Evolutionary conservation across 1,284 basidiomycete genomes (phyloP).

Genomic region (Sanghuangporus baumii): DNA sequence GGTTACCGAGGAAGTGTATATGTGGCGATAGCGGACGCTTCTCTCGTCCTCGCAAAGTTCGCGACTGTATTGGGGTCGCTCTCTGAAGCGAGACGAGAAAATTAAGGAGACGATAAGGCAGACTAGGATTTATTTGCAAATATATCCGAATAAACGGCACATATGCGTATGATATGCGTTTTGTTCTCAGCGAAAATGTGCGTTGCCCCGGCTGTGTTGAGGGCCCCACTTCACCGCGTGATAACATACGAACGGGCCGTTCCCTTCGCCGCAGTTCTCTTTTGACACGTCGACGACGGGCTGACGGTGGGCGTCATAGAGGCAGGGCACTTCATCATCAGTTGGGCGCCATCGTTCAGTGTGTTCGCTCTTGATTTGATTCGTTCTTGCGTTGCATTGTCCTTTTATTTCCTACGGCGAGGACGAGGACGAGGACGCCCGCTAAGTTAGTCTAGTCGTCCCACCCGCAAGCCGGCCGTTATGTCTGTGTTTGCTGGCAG

Average conservation of each 20-base stretch:
- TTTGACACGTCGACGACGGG: slow-evolving; percentile 21
- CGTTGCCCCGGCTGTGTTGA: background rate
- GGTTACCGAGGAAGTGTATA: background rate
- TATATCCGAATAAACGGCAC: background rate
- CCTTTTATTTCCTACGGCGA: slow-evolving; percentile 34
- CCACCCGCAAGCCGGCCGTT: background rate
- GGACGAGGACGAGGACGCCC: slow-evolving; percentile 39
- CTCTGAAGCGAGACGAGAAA: background rate
- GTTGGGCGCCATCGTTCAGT: too few species aligned
- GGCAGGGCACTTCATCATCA: background rate
- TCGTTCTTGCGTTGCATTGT: background rate
- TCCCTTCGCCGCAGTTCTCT: background rate
- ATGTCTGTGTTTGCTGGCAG: slow-evolving; percentile 15
- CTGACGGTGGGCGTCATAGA: background rate
- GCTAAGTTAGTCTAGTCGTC: background rate
- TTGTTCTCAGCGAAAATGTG: background rate
- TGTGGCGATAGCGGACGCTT: background rate
- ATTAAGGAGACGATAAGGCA: background rate
- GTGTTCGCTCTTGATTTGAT: too few species aligned
- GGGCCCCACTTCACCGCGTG: background rate
- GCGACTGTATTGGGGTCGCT: too few species aligned
- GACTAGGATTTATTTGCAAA: background rate
- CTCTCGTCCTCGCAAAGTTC: too few species aligned
- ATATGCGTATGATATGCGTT: background rate
- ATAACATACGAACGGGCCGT: background rate